Base-by-base conservation (phyloP, 352 stramenopile genomes). In the Pythium dissimile region DNA sequence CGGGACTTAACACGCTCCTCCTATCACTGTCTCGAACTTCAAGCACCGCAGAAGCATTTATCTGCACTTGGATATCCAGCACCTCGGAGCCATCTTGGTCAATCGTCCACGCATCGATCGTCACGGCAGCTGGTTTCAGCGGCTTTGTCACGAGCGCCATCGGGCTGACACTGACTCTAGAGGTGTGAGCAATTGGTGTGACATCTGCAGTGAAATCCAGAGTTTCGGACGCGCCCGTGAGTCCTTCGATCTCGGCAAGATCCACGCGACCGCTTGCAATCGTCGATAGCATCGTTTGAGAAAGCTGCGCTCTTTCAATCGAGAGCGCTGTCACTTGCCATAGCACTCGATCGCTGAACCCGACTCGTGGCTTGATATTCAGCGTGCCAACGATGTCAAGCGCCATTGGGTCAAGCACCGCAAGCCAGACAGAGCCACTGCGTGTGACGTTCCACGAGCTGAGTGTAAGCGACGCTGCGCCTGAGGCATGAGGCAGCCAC, bases 41-140 rank as follows among this genome's bases (percentile, higher is more conserved):
- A 23, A 61, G 24, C 11, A 59, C 44, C 3, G 50, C 51, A 15
- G 50, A 56, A 11, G 16, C 37, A 20, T 59, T 66, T 7, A 54
- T 26, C 18, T 23, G n/a, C 10, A 66, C 35, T 2, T 56, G 11
- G n/a, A 56, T 30, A 7, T 49, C 37, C 23, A 62, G 15, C 0
- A 60, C 50, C 51, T 66, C 58, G 0, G 58, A 66, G 5, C 58
- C 58, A 10, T 66, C 58, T 32, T 49, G 31, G 20, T 66, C 58
- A 3, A 51, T 28, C 9, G 58, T 54, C 12, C 34, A 55, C 12
- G 58, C 58, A n/a, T 48, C 35, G 13, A 66, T 50, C 1, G 2
- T 18, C 1, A 66, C 10, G 15, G 21, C 15, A 10, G 41, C 38
- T 3, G 46, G 5, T 35, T 46, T 50, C 2, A 60, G 49, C n/a